Base-by-base conservation (phyloP, 352 stramenopile genomes). In the Phytophthora macrochlamydospora region DNA sequence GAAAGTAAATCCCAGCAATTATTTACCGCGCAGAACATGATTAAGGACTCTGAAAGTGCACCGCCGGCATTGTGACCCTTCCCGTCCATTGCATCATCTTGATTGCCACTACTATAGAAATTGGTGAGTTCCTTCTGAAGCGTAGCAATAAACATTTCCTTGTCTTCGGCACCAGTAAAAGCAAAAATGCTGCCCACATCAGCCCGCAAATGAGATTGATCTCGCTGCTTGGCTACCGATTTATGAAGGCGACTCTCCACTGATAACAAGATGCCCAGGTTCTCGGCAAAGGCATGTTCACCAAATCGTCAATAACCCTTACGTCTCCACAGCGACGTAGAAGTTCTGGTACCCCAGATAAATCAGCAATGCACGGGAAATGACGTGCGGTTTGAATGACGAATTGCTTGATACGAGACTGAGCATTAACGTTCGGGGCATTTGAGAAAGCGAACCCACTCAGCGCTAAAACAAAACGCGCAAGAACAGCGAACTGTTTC, bases 1-100 rank as follows among this genome's bases (percentile, higher is more conserved):
- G 65, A 65, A 1, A 93, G 64, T 5, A 78, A 62, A 35, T 87
- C 75, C 79, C 82, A 91, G 42, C 69, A 85, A 33, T 74, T 81
- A 60, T 91, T 75, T 5, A 72, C 62, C 43, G 79, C 65, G 51
- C 78, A 85, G 59, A 91, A 89, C 12, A 68, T 70, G 14, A 90
- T 64, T 14, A 93, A 43, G 56, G 86, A 86, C 33, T 61, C 75
- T 49, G 69, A 81, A 35, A 59, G 30, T 9, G 24, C 33, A 33
- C 46, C 60, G 12, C 28, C 18, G 18, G 18, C 35, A 44, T 13
- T 44, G 51, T 45, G 37, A 29, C 29, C 56, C 18, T 18, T 56
- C 30, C 32, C 32, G n/a, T 53, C 13, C n/a, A 24, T 56, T 40
- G 6, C 12, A 44, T 49, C 51, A 33, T n/a, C 28, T 35, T 38